Percentiles rank a stretch among this genome's conserved stretches.
These are phyloP conservation scores for Epichloe bromicola DNA, from an alignment of 2,329 filamentous ascomycete species.

Conservation along the genomic window DNA sequence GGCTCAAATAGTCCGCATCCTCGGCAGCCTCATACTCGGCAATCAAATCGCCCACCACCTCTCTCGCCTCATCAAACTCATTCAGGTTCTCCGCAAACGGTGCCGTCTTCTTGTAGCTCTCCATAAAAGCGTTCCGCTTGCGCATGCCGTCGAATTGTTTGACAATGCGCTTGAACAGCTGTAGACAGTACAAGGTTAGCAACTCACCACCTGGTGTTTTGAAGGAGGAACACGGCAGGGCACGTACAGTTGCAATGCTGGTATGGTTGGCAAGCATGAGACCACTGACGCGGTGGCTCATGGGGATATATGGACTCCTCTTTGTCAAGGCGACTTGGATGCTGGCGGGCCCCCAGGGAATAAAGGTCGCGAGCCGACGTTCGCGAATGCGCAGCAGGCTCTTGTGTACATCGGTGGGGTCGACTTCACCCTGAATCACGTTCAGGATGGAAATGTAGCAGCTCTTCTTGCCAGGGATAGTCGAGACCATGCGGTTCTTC, in stretches of 20 bases:
- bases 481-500: constrained; percentile 98
- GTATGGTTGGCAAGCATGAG: constrained; percentile 98
- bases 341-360: constrained; percentile 89
- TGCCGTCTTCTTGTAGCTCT: constrained; percentile 89
- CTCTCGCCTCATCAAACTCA: constrained; percentile 89
- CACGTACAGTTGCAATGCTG: constrained; percentile 71
- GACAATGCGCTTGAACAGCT: constrained; percentile 87
- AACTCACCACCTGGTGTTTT: too few relatives aligned
- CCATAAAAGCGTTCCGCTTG: constrained; percentile 93
- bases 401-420: constrained; percentile 97
- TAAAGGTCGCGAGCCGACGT: constrained; percentile 86
- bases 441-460: constrained; percentile 99
- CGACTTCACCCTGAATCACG: constrained; percentile 96
- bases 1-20: constrained; percentile 76
- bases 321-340: constrained; percentile 96
- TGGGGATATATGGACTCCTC: constrained; percentile 89
- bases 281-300: constrained; percentile 86
- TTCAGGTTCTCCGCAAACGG: constrained; percentile 83
- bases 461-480: constrained; percentile 87
- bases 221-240: neutral
- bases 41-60: constrained; percentile 84
- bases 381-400: constrained; percentile 91
- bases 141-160: constrained; percentile 86
- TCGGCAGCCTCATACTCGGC: constrained; percentile 94
- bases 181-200: too few relatives aligned